These are phyloP conservation scores for Pythium phragmitis DNA, from an alignment of 352 stramenopile genomes.

Conservation along the genomic window DNA sequence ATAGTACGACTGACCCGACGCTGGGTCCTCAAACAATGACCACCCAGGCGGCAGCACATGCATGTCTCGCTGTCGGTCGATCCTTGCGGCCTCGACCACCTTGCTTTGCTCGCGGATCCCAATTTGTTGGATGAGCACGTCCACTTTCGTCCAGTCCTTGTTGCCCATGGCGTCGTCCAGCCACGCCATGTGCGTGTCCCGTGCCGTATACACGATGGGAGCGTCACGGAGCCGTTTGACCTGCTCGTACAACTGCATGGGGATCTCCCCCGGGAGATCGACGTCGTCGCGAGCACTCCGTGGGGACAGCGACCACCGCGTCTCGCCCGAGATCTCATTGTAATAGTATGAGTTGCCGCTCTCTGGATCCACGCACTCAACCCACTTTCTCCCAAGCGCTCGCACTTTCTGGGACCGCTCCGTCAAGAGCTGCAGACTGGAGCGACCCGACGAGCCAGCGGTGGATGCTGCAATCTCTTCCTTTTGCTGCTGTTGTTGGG, in stretches of 20 bases:
- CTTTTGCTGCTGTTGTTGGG: constrained; percentile 14
- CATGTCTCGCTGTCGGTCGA: constrained; percentile 14
- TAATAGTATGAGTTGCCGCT: constrained; percentile 90
- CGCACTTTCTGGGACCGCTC: constrained; percentile 29
- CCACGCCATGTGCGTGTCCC: constrained; percentile 68
- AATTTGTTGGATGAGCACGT: constrained; percentile 74
- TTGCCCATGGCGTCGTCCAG: constrained; percentile 58
- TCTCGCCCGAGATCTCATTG: constrained; percentile 89
- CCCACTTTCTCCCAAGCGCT: constrained; percentile 71
- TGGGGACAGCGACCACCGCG: constrained; percentile 80
- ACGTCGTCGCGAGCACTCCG: constrained; percentile 55
- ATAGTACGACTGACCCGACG: constrained; percentile 32
- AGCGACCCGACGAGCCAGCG: constrained; percentile 2
- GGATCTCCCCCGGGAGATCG: constrained; percentile 55
- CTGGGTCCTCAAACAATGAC: constrained; percentile 15
- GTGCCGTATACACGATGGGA: constrained; percentile 47
- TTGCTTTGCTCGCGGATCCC: constrained; percentile 61
- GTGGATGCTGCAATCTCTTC: constrained; percentile 4
- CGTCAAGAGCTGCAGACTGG: constrained; percentile 12
- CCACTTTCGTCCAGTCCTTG: constrained; percentile 65
- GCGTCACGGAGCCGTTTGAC: constrained; percentile 48
- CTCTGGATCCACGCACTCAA: constrained; percentile 77
- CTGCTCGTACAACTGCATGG: constrained; percentile 51
- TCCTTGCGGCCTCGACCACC: constrained; percentile 22
- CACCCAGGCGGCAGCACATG: constrained; percentile 17